Base-by-base conservation (phyloP, 2,329 filamentous ascomycete genomes). In the Aspergillus novofumigatus region DNA sequence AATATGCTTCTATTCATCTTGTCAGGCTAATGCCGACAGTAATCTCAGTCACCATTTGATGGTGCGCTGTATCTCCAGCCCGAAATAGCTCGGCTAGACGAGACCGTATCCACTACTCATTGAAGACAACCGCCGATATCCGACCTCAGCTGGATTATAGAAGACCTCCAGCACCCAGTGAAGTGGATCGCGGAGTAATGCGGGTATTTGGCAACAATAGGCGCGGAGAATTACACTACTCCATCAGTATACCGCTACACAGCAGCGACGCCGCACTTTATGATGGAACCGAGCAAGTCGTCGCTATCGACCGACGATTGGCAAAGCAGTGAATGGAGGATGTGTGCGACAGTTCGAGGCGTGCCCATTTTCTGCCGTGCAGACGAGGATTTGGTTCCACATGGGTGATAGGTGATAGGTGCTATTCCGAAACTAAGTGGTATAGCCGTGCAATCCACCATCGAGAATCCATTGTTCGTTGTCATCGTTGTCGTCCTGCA, bases 381-480 rank as follows among this genome's bases (percentile, higher is more conserved):
- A 35, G 41, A 44, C 7, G n/a, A 44, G n/a, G 4, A 11, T 9
- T 44, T 21, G 8, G 8, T 44, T 26, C 44, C 21, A 11, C 4
- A 23, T 26, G 20, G 32, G 4, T 32, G n/a, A n/a, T n/a, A n/a
- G n/a, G n/a, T 38, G 14, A 38, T 4, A 47, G 10, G 10, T 23
- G 21, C 26, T 25, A 26, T 25, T 23, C 42, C 25, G 10, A 45
- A 11, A 10, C 44, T 47, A 47, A 26, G 21, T 54, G 17, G 59
- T 60, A 47, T 73, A 69, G 1, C 77, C 77, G 61, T 73, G 69
- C 42, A 75, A 52, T 4, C 76, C 77, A 25, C 77, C 77, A 55
- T 78, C 76, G 48, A 78, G 58, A 56, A 78, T 78, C 77, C 77
- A 79, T 55, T 75, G 74, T 64, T 79, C 77, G 58, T 78, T 78